These are phyloP conservation scores for Solanum chilense DNA, from an alignment of 257 asterid species.

Conservation along the genomic window DNA sequence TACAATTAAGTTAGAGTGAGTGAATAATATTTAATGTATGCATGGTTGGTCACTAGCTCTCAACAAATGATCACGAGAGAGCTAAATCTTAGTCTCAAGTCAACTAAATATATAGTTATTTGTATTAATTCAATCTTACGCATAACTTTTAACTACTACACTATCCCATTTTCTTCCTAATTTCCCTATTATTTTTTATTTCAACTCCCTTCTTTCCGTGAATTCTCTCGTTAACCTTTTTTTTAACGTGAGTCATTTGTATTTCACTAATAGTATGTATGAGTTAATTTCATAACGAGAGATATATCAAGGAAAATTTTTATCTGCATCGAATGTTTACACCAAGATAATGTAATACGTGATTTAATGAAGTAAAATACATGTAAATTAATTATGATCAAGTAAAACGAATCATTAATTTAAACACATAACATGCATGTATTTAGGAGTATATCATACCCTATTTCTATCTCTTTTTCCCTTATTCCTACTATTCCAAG, in stretches of 20 bases:
- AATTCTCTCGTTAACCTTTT: neutral
- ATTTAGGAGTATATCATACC: too few species aligned
- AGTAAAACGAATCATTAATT: too few species aligned
- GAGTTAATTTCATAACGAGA: too few species aligned
- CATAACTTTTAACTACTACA: neutral
- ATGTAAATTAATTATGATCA: too few species aligned
- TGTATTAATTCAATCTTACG: neutral
- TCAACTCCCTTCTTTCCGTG: neutral
- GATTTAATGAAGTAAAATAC: too few species aligned
- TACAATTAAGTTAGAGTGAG: neutral
- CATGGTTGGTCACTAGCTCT: neutral
- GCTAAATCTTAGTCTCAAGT: neutral
- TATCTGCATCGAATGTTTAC: too few species aligned
- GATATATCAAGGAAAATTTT: too few species aligned
- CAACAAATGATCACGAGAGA: neutral
- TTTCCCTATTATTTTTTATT: neutral
- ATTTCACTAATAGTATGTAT: too few species aligned
- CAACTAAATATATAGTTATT: neutral
- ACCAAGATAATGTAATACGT: too few species aligned
- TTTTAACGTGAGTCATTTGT: neutral
- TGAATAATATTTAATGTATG: neutral
- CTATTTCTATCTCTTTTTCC: neutral
- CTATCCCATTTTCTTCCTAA: neutral
- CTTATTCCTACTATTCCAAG: neutral
- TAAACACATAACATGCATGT: too few species aligned